Conservation (phyloP, 495 filamentous ascomycete genomes). For the Lasiosphaeriaceae sp. region DNA sequence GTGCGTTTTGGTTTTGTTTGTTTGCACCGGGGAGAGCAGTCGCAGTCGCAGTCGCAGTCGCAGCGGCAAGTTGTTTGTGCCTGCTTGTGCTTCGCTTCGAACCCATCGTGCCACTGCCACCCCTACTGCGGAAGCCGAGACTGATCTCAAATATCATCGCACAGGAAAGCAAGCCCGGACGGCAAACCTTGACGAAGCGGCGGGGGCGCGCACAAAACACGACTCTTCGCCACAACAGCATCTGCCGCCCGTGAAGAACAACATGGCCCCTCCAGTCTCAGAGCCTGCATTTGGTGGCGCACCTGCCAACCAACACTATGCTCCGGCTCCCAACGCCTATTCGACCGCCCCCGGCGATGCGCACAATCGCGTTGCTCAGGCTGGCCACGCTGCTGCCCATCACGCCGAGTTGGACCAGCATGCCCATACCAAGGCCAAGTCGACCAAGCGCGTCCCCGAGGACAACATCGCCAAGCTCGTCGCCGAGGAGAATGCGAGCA, state of each 20-base stretch:
- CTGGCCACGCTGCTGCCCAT: constrained; percentile 56
- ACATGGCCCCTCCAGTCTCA: constrained; percentile 17
- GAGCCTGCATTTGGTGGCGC: constrained; percentile 22
- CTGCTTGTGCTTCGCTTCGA: too few species aligned
- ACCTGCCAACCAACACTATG: constrained; percentile 10
- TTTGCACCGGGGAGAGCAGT: not conserved
- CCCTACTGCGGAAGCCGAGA: constrained; percentile 7
- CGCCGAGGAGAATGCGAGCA: constrained; percentile 81
- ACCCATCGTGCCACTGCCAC: not conserved
- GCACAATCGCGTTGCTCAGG: constrained; percentile 61
- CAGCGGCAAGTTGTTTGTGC: not conserved
- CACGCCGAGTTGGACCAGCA: constrained; percentile 36
- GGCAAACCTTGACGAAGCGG: constrained; percentile 54
- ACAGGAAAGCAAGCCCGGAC: constrained; percentile 79
- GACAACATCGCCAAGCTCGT: constrained; percentile 77
- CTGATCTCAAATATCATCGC: constrained; percentile 27
- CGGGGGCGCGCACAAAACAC: constrained; percentile 40
- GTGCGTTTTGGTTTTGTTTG: constrained; percentile 37
- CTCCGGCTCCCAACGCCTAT: constrained; percentile 42
- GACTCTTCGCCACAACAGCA: constrained; percentile 51
- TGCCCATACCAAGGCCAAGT: constrained; percentile 30
- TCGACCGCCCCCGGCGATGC: constrained; percentile 57
- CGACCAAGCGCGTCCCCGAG: constrained; percentile 54
- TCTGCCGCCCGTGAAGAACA: constrained; percentile 31
- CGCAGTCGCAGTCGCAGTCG: not conserved